A percentile compares a stretch with the other conserved stretches of the same genome.
Conservation (phyloP, 176 grass and related monocot species). For the Oryza meyeriana region DNA sequence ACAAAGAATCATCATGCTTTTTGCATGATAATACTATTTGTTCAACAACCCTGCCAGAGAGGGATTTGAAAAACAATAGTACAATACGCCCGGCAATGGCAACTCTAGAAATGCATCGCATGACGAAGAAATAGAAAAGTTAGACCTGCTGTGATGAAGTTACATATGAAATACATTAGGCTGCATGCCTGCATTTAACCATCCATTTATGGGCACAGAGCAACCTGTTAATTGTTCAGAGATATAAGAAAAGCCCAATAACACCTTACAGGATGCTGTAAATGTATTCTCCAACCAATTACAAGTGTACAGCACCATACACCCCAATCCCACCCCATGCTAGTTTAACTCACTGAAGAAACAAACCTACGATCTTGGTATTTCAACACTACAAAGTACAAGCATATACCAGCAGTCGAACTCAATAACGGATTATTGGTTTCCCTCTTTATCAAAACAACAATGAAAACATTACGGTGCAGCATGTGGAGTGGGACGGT, state of each 20-base stretch:
- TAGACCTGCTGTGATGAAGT: background rate
- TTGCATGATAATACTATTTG: background rate
- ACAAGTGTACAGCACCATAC: background rate
- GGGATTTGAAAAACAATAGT: slow-evolving; percentile 3
- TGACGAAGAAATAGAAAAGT: background rate
- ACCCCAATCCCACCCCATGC: background rate
- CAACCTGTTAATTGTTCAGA: background rate
- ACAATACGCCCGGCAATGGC: background rate
- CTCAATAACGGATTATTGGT: background rate
- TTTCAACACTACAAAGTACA: background rate
- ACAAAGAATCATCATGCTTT: slow-evolving; percentile 15
- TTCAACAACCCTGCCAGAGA: slow-evolving; percentile 4
- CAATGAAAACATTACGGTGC: background rate
- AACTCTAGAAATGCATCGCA: background rate
- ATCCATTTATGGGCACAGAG: background rate
- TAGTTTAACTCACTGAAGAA: slow-evolving; percentile 3
- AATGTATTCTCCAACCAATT: background rate
- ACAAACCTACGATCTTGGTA: background rate
- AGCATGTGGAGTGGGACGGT: background rate
- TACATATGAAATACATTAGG: background rate
- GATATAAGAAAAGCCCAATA: background rate
- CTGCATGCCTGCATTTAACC: background rate
- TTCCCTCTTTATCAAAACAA: slow-evolving; percentile 15
- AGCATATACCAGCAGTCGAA: background rate
- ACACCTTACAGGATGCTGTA: background rate